Evolutionary conservation across 116 monocot species (phyloP), one percentile per base, ranked within the genome.

Genomic region (Trichopus zeylanicus): DNA sequence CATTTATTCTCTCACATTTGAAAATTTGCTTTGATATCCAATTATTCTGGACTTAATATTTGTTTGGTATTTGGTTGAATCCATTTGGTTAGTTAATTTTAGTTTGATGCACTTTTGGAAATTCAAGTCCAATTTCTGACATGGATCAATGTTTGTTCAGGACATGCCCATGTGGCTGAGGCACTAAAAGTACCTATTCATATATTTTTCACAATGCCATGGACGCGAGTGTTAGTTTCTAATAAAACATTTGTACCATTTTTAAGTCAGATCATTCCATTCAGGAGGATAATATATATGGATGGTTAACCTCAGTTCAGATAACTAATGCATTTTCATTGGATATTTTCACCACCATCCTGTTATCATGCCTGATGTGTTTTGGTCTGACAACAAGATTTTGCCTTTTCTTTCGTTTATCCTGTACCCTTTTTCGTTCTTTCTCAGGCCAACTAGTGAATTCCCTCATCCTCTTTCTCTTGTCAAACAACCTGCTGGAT

Each of bases 121-220:
- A 55, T 52, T 63, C 73, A 53, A 60, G 47, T 69, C 25, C 31
- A 31, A 67, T 53, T 82, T 31, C 74, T 81, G 62, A 82, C 67
- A 29, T 71, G 61, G 69, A 71, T 22, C 27, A 72, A 76, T 87
- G 64, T 73, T 80, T 87, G 53, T 83, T 71, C 85, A 92, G 99
- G 99, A 61, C 99, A 99, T 70, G 83, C 83, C 53, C 92, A 99
- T 83, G 99, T 99, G 68, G 99, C 99, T 18, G 99, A 99, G 76
- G 92, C 99, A 13, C 72, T 99, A 22, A 92, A 88, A 79, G 67
- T 99, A 75, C 99, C 99, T 51, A 78, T 99, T 65, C 99, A 99
- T 61, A 88, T 99, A 69, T 99, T 99, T 60, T 99, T 99, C 64
- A 99, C 99, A 62, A 99, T 99, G 99, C 99, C 99, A 23, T 99